Percentiles rank a stretch among this genome's conserved stretches.
phyloP scores from a whole-genome alignment of 176 grass and related monocot genomes.

The Olyra latifolia region DNA sequence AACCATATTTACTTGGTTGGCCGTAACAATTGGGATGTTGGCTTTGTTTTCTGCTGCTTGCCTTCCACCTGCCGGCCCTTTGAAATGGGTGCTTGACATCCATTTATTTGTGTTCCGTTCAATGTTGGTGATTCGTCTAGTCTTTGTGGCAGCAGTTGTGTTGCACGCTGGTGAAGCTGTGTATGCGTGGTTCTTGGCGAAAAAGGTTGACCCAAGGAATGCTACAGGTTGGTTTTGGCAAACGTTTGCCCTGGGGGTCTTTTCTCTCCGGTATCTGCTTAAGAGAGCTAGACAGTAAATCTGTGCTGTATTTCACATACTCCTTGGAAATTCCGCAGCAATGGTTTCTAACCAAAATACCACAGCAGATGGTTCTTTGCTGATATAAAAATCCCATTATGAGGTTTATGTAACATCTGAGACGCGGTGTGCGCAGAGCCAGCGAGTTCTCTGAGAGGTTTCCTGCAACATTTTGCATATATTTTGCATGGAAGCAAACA shows the following conservation, averaged over 20 bases:
- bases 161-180: conserved; percentile 52
- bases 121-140: conserved; percentile 40
- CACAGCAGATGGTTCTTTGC: not conserved
- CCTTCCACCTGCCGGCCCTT: conserved; percentile 62
- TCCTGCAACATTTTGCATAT: not conserved
- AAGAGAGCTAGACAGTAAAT: conserved; percentile 57
- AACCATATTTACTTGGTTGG: conserved; percentile 66
- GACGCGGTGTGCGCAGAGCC: not conserved
- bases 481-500: not conserved
- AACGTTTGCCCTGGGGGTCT: conserved; percentile 52
- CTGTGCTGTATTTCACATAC: not conserved
- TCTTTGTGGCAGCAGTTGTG: conserved; percentile 36
- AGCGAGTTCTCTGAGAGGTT: not conserved
- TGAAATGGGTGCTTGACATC: conserved; percentile 52
- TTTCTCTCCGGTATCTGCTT: conserved; percentile 63
- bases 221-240: conserved; percentile 87
- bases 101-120: conserved; percentile 58
- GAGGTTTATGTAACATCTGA: not conserved
- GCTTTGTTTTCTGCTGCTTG: conserved; percentile 54
- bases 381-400: not conserved
- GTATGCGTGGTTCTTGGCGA: conserved; percentile 79
- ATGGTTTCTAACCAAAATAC: not conserved
- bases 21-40: conserved; percentile 45
- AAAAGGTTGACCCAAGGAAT: conserved; percentile 71
- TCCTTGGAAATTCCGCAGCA: not conserved